A percentile compares a stretch with the other conserved stretches of the same genome.
Conservation (phyloP, 2,329 filamentous ascomycete genomes). For the Calonectria crousiana region DNA sequence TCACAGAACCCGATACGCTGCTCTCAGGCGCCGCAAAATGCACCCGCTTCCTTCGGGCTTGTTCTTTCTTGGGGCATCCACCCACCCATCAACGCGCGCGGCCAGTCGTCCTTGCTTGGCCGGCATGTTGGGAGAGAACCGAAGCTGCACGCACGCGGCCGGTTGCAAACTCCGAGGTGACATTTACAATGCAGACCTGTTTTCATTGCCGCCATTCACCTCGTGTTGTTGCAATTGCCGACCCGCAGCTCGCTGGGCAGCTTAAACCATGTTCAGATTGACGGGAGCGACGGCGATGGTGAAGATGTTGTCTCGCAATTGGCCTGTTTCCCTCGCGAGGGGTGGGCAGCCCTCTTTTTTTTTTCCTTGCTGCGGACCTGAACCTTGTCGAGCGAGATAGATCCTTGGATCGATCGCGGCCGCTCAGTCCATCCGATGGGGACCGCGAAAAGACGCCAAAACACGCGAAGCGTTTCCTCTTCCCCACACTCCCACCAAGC, state of each 20-base stretch:
- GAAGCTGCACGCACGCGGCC: not conserved
- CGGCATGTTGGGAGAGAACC: not conserved
- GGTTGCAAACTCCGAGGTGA: conserved; percentile 1
- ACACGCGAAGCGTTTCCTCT: not conserved
- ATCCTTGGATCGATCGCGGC: conserved; percentile 21
- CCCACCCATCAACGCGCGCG: not conserved
- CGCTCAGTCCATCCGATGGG: conserved; percentile 14
- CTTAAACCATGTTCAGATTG: not conserved
- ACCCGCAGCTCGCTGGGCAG: not conserved
- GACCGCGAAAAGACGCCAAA: not conserved
- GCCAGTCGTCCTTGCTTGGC: not conserved
- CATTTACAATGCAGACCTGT: not conserved
- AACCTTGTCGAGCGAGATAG: conserved; percentile 11
- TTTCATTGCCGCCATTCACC: not conserved
- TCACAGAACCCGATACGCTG: conserved; percentile 6
- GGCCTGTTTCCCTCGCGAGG: conserved; percentile 11
- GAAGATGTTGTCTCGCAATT: conserved; percentile 14
- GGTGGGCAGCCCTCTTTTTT: not conserved
- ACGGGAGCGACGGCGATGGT: not conserved
- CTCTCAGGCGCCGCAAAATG: not conserved
- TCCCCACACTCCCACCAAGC: conserved; percentile 14
- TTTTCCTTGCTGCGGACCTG: not conserved
- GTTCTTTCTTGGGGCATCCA: not conserved
- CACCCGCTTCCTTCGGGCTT: not conserved
- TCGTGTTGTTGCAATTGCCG: not conserved